Conservation (phyloP, 768 basidiomycete genomes). For the Cyathus striatus region DNA sequence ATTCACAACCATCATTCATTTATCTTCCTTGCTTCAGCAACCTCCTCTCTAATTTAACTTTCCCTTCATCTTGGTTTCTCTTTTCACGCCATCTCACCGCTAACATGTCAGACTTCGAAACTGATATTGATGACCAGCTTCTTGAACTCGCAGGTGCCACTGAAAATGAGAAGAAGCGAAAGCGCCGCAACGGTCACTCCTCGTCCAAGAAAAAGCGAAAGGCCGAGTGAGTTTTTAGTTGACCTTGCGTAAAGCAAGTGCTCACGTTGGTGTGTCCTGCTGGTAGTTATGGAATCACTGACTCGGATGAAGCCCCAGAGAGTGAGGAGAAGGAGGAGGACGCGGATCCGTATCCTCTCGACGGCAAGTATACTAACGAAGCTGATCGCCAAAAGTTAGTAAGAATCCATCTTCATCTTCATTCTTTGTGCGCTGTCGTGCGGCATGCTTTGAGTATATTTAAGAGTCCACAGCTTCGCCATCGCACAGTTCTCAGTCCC, state of each 20-base stretch:
- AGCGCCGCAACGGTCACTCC: slow-evolving; percentile 14
- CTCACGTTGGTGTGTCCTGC: slow-evolving; percentile 8
- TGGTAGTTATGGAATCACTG: slow-evolving; percentile 31
- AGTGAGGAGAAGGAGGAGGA: slow-evolving; percentile 58
- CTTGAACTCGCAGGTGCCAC: slow-evolving; percentile 72
- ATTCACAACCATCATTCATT: no score
- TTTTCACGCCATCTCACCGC: no score
- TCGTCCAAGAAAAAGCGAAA: slow-evolving; percentile 66
- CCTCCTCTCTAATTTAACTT: no score
- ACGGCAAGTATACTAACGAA: slow-evolving; percentile 88
- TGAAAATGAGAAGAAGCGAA: slow-evolving; percentile 58
- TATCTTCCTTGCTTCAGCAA: no score
- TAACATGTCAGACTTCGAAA: slow-evolving; percentile 47
- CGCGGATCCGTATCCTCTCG: slow-evolving; percentile 77
- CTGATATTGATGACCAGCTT: slow-evolving; percentile 64
- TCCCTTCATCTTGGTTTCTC: no score
- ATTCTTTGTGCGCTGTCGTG: no score
- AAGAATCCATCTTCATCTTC: slow-evolving; percentile 1
- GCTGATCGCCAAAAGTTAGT: slow-evolving; percentile 77
- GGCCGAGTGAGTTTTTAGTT: slow-evolving; percentile 53
- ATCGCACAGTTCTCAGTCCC: no score
- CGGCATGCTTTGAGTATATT: no score
- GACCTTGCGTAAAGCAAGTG: slow-evolving; percentile 7
- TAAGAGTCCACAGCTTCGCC: no score
- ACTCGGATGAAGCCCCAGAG: slow-evolving; percentile 56